Evolutionary conservation across 1,139 yeast species (phyloP).

Genomic region (Wickerhamomyces sp.): DNA sequence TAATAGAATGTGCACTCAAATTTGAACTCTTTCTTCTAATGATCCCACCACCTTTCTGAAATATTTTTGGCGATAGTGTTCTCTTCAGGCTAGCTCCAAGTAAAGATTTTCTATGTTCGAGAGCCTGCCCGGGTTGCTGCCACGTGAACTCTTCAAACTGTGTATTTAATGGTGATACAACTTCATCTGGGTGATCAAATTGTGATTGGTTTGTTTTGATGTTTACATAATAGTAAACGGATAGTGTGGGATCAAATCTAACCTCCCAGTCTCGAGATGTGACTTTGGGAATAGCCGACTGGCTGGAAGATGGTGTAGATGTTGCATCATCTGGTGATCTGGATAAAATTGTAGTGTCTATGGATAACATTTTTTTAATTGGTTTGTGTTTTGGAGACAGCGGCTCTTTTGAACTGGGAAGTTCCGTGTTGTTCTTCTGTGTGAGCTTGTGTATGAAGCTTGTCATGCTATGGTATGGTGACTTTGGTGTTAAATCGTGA

Average conservation of each 20-base stretch:
- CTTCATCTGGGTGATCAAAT: conserved; percentile 25
- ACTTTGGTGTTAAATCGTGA: no score
- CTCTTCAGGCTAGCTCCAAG: conserved; percentile 15
- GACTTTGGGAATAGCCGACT: conserved; percentile 12
- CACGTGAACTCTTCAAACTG: background rate
- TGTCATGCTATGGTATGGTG: no score
- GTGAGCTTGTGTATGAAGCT: background rate
- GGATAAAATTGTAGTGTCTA: no score
- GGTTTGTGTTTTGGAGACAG: background rate
- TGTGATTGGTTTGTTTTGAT: conserved; percentile 15
- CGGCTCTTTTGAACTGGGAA: no score
- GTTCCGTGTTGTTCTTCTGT: background rate
- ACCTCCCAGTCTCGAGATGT: conserved; percentile 19
- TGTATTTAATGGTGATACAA: conserved; percentile 14
- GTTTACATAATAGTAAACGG: conserved; percentile 18
- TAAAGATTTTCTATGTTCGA: conserved; percentile 13
- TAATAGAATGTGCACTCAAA: background rate
- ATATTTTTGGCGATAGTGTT: conserved; percentile 18
- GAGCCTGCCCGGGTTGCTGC: no score
- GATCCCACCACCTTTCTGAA: conserved; percentile 1
- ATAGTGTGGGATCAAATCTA: conserved; percentile 17
- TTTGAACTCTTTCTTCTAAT: background rate
- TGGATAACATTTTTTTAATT: background rate
- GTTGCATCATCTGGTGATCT: no score
- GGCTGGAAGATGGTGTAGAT: no score